These are phyloP conservation scores for Penicillium subrubescens DNA, from an alignment of 495 filamentous ascomycete species.

Conservation along the genomic window DNA sequence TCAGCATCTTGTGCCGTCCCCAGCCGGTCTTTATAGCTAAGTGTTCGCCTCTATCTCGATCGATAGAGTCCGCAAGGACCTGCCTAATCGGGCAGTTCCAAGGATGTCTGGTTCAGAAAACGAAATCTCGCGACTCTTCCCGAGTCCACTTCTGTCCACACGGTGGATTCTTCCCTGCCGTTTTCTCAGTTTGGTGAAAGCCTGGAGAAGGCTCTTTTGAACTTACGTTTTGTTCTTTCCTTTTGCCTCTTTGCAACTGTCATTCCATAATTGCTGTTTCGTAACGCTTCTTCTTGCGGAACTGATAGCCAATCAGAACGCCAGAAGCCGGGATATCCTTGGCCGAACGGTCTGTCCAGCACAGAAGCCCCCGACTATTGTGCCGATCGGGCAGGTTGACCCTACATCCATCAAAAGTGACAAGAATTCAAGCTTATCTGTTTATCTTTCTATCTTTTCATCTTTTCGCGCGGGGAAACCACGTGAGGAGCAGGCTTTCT, in stretches of 20 bases:
- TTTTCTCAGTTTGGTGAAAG: conserved; percentile 24
- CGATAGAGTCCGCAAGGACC: conserved; percentile 29
- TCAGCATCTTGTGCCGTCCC: not conserved
- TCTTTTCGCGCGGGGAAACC: conserved; percentile 16
- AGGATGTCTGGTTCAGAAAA: conserved; percentile 11
- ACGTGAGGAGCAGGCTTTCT: conserved; percentile 8
- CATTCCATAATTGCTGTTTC: conserved; percentile 23
- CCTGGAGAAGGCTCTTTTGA: conserved; percentile 21
- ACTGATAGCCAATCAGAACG: conserved; percentile 19
- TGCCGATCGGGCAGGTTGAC: conserved; percentile 21
- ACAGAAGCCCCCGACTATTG: not conserved
- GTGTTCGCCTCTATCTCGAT: conserved; percentile 16
- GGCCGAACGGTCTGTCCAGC: not conserved
- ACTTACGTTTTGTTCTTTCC: not conserved
- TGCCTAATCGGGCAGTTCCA: conserved; percentile 25
- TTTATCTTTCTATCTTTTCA: too few relatives aligned
- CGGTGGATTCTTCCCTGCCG: conserved; percentile 12
- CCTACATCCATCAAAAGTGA: not conserved
- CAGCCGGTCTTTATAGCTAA: conserved; percentile 24
- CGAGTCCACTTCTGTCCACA: conserved; percentile 9
- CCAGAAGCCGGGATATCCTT: not conserved
- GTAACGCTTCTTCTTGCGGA: conserved; percentile 18
- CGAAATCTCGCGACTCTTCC: conserved; percentile 18
- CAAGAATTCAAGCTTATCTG: conserved; percentile 15
- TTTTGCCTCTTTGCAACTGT: not conserved